Evolutionary conservation across 2,329 filamentous ascomycete genomes (phyloP).

Genomic region (Sclerotinia sclerotiorum): DNA sequence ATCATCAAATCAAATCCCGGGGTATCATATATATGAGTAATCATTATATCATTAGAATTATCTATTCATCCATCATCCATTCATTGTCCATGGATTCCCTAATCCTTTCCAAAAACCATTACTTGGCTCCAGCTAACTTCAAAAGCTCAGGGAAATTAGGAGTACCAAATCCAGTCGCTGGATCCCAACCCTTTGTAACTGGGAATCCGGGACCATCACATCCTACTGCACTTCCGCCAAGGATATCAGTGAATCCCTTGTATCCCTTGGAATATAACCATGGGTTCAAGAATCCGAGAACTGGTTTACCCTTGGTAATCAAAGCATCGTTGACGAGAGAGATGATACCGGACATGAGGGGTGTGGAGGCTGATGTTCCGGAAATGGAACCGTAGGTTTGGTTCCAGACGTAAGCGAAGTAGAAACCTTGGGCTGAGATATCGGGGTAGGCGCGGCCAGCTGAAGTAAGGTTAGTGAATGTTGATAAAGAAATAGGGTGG

Average conservation of each 20-base stretch:
- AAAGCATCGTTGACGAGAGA: slow-evolving; percentile 62
- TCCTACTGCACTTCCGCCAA: slow-evolving; percentile 41
- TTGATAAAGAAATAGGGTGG: neutral
- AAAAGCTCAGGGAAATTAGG: slow-evolving; percentile 27
- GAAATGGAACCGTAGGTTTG: slow-evolving; percentile 44
- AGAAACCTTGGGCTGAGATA: slow-evolving; percentile 56
- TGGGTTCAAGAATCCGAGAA: slow-evolving; percentile 47
- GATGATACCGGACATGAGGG: slow-evolving; percentile 56
- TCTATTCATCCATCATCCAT: neutral
- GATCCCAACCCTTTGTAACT: slow-evolving; percentile 41
- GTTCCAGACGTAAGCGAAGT: slow-evolving; percentile 49
- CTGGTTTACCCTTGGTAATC: slow-evolving; percentile 49
- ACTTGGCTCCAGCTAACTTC: slow-evolving; percentile 4
- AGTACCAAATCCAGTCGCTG: slow-evolving; percentile 43
- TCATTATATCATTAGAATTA: slow-evolving; percentile 14
- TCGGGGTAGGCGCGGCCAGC: slow-evolving; percentile 52
- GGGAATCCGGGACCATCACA: slow-evolving; percentile 40
- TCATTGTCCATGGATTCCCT: neutral
- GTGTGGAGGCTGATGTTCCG: slow-evolving; percentile 55
- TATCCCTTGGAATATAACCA: slow-evolving; percentile 44
- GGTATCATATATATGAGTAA: neutral
- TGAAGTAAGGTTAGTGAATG: slow-evolving; percentile 15
- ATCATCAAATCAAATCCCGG: too few species aligned
- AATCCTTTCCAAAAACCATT: neutral
- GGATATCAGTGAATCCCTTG: slow-evolving; percentile 45